Base-by-base conservation (phyloP, 805 yeast genomes). In the Kodamaea kakaduensis region DNA sequence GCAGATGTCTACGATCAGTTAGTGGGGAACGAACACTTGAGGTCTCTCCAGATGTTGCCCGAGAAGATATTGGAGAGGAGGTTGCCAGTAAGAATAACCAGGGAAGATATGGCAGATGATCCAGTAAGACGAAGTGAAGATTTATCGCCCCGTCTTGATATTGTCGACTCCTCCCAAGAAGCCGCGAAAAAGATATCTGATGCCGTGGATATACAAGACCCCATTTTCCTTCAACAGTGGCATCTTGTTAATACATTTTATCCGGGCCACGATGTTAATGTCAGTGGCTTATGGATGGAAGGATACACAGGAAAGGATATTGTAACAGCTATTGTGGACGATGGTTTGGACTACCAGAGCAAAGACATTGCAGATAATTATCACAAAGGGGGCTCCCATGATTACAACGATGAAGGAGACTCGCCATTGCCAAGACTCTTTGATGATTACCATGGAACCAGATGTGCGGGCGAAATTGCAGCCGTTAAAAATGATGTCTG, bases 401-500 rank as follows among this genome's bases (percentile, higher is more conserved):
- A 93, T 61, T 93, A 76, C 59, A 93, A 93, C 55, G 84, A 78
- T 48, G 80, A 84, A 49, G 71, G 70, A 0, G 70, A 76, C 15
- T 63, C 79, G 31, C 98, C 98, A 2, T 77, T 75, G 48, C 98
- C 98, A 8, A 67, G 80, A 37, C 68, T 90, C 18, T 58, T 48
- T 6, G 95, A 84, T 56, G 98, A 93, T 56, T 79, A 80, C 48
- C 98, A 93, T 57, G 98, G 98, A 5, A 93, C 98, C 0, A 68
- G 98, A 45, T 93, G 98, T 65, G 97, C 98, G 2, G 97, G 96
- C 24, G 98, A 93, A 59, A 84, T 93, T 38, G 97, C 96, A 0
- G 87, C 85, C 3, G 93, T 81, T 3, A 88, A 77, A 34, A 90
- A 93, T 56, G 83, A 77, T 19, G 81, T 70, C 14, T 93, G 98